Conservation (phyloP, 768 basidiomycete species). For the Filobasidium floriforme region DNA sequence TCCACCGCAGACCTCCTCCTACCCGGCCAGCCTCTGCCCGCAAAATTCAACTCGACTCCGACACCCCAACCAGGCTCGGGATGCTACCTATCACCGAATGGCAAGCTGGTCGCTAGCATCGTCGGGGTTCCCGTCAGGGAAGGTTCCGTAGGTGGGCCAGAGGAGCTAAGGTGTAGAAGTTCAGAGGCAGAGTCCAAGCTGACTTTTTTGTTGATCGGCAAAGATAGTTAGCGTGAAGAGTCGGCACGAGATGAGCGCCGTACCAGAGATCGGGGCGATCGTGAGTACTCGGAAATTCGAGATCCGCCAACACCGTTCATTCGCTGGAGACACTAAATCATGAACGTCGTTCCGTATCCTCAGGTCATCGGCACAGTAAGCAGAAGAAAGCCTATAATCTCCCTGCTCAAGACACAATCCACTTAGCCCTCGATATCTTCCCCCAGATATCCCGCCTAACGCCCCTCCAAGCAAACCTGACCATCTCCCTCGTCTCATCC, state of each 20-base stretch:
- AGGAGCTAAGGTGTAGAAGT: too few relatives aligned
- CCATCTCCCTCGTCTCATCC: slow-evolving; percentile 39
- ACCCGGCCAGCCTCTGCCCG: slow-evolving; percentile 41
- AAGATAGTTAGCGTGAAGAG: slow-evolving; percentile 37
- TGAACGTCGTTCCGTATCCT: too few relatives aligned
- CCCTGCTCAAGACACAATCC: not conserved
- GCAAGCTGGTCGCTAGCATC: slow-evolving; percentile 37
- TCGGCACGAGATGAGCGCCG: slow-evolving; percentile 32
- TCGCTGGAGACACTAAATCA: too few relatives aligned
- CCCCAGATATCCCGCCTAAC: slow-evolving; percentile 38
- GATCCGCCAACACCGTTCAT: not conserved
- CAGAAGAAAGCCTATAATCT: too few relatives aligned
- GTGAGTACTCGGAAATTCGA: slow-evolving; percentile 27
- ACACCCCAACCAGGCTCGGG: slow-evolving; percentile 38
- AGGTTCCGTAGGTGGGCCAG: slow-evolving; percentile 30
- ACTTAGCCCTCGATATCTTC: too few relatives aligned
- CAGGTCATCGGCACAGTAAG: slow-evolving; percentile 33
- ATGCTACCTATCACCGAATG: slow-evolving; percentile 30
- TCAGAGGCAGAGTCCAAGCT: too few relatives aligned
- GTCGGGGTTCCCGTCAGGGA: slow-evolving; percentile 34
- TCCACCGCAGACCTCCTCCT: slow-evolving; percentile 27
- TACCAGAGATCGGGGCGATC: slow-evolving; percentile 39
- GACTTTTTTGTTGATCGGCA: not conserved
- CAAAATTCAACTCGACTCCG: slow-evolving; percentile 30
- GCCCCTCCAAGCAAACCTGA: slow-evolving; percentile 42